Base-by-base conservation (phyloP, 352 stramenopile genomes). In the Globisporangium acanthophoron region DNA sequence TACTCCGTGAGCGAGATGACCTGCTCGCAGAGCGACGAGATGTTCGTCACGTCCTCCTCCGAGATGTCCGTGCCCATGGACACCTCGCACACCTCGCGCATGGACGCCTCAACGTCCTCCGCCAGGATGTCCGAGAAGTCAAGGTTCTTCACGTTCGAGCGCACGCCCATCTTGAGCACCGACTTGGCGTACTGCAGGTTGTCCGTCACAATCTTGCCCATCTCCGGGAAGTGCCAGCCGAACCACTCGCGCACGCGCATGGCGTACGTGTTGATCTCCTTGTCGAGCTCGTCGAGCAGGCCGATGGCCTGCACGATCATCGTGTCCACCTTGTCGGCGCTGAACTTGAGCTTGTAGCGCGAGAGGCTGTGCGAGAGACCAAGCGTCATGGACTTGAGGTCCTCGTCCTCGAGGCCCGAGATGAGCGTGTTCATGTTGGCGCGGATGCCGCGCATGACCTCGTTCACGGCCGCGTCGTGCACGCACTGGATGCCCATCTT, bases 201-300 rank as follows among this genome's bases (percentile, higher is more conserved):
- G 79, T 99, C 97, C 44, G 90, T 96, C 37, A 99, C 85, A 47
- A 99, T 97, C 75, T 98, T 98, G 71, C 94, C 92, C 78, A 99
- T 96, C 68, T 99, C 97, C 16, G 89, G 92, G 59, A 97, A 95
- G 75, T 98, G 95, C 94, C 95, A 98, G 62, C 95, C 94, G 67
- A 98, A 98, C 98, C 98, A 99, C 83, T 99, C 98, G 58, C 97
- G 97, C 50, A 99, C 97, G 62, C 98, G 84, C 98, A 99, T 99
- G 48, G 98, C 97, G 84, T 99, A 99, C 60, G 96, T 99, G 84
- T 99, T 99, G 78, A 99, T 99, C 80, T 99, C 98, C 88, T 99
- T 99, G 87, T 99, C 98, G 16, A 99, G 85, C 73, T 99, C 97
- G 80, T 99, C 98, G 15, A 99, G 79, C 49, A 99, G 79, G 13